phyloP scores from a whole-genome alignment of 257 asterid species.

The Solanum piurae region DNA sequence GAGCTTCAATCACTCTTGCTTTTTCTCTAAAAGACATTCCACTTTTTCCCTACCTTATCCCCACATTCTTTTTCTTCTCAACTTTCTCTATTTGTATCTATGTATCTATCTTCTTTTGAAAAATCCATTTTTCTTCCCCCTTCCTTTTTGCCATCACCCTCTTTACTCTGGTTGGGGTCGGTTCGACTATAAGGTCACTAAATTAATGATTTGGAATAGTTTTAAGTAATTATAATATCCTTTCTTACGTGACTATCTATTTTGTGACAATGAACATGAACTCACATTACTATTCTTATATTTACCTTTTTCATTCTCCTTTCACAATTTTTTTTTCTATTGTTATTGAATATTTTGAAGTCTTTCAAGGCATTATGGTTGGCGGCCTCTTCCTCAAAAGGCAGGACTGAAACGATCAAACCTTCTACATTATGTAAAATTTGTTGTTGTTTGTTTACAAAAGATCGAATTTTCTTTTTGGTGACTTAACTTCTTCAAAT shows the following conservation, averaged over 20 bases:
- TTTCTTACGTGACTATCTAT: too few species aligned
- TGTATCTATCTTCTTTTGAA: neutral
- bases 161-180: neutral
- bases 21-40: conserved; percentile 28
- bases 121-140: neutral
- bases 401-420: too few species aligned
- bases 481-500: too few species aligned
- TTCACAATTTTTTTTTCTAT: too few species aligned
- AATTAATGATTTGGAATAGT: too few species aligned
- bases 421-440: too few species aligned
- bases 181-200: neutral
- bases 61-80: neutral
- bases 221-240: too few species aligned
- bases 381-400: too few species aligned
- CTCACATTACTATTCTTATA: neutral
- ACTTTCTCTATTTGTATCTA: conserved; percentile 1
- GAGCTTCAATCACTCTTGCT: conserved; percentile 6
- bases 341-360: neutral
- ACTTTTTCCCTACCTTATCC: conserved; percentile 22
- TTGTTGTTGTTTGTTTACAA: too few species aligned
- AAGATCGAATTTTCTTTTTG: too few species aligned
- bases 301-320: too few species aligned
- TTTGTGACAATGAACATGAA: neutral
- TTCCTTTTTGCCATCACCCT: neutral
- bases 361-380: neutral